These are phyloP conservation scores for Podaxis sp. DNA, from an alignment of 768 basidiomycete genomes.

Conservation along the genomic window DNA sequence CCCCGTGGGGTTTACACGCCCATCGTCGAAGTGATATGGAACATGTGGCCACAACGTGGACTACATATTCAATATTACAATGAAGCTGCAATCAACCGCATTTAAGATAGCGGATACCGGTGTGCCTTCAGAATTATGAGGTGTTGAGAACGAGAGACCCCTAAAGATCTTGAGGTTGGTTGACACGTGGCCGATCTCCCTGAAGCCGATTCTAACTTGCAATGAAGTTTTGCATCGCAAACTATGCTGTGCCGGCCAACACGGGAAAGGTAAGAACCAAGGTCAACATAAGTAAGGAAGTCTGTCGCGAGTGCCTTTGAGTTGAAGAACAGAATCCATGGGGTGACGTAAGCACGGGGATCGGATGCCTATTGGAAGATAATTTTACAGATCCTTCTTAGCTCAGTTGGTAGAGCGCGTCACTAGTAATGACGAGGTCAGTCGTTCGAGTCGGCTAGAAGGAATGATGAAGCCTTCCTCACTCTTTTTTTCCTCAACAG, in stretches of 20 bases:
- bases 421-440: slow-evolving; percentile 73
- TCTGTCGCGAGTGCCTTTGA: no score
- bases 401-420: slow-evolving; percentile 53
- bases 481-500: no score
- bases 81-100: not conserved
- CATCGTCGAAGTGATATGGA: not conserved
- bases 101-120: not conserved
- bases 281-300: no score
- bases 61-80: not conserved
- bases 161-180: not conserved
- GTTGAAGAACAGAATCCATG: no score
- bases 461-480: slow-evolving; percentile 17
- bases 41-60: slow-evolving; percentile 8
- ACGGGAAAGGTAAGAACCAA: no score
- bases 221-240: not conserved
- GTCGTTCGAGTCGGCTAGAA: slow-evolving; percentile 61
- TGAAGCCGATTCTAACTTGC: not conserved
- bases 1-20: slow-evolving; percentile 5
- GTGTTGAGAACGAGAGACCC: not conserved
- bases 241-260: no score
- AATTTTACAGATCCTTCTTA: slow-evolving; percentile 21
- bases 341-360: no score
- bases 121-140: not conserved
- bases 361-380: no score
- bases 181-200: not conserved